Conservation (phyloP, 805 yeast genomes). For the Myxozyma melibiosi region DNA sequence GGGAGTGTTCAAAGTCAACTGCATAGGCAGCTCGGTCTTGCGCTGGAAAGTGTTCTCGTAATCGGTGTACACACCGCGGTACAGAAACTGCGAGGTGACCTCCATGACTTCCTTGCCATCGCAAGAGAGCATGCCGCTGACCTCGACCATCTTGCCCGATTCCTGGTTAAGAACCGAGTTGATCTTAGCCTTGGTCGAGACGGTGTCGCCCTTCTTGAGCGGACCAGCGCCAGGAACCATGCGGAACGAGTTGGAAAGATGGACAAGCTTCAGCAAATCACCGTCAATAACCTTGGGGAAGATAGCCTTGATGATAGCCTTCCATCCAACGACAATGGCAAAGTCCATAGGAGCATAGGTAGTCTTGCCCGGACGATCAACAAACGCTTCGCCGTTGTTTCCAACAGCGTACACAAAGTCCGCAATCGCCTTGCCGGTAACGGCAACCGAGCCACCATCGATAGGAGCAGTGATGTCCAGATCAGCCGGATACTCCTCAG, state of each 20-base stretch:
- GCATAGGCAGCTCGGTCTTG: conserved; percentile 81
- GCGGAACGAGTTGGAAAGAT: conserved; percentile 89
- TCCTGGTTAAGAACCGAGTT: conserved; percentile 88
- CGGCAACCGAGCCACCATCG: conserved; percentile 65
- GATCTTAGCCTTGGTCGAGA: conserved; percentile 79
- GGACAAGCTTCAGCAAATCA: conserved; percentile 90
- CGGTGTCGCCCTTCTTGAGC: conserved; percentile 82
- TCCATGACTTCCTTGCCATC: conserved; percentile 83
- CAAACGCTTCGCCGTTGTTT: conserved; percentile 94
- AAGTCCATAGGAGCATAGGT: conserved; percentile 98
- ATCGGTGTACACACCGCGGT: conserved; percentile 89
- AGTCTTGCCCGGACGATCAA: conserved; percentile 78
- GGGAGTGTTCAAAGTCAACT: conserved; percentile 67
- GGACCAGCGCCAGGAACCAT: conserved; percentile 92
- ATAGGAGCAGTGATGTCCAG: conserved; percentile 69
- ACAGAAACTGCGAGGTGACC: conserved; percentile 91
- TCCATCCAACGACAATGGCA: conserved; percentile 98
- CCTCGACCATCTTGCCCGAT: conserved; percentile 94
- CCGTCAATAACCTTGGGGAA: conserved; percentile 97
- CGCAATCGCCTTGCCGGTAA: conserved; percentile 75
- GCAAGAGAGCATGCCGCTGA: conserved; percentile 82
- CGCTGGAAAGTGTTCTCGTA: conserved; percentile 91
- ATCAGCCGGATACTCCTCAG: conserved; percentile 52
- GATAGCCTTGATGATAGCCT: conserved; percentile 95
- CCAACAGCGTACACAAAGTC: conserved; percentile 97